Evolutionary conservation across 202 grass and related monocot genomes (phyloP).

Genomic region (Cymbopogon flexuosus): DNA sequence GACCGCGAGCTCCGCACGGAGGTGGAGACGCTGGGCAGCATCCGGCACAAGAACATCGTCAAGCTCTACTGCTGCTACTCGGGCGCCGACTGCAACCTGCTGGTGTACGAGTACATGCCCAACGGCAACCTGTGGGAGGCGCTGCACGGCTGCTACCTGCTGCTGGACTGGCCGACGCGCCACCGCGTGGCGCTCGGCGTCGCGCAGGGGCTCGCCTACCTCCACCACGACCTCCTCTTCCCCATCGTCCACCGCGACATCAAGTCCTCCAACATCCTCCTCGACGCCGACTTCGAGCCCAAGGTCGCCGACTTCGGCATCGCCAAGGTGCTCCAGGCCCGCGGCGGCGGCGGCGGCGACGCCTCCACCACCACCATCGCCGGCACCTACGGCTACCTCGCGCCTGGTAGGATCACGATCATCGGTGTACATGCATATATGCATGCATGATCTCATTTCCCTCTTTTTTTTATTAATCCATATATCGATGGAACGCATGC

Average conservation of each 20-base stretch:
- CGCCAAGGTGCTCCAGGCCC: constrained; percentile 81
- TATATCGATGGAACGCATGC: neutral
- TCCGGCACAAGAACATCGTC: constrained; percentile 98
- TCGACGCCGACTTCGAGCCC: constrained; percentile 85
- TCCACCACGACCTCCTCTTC: constrained; percentile 81
- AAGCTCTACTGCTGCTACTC: constrained; percentile 99
- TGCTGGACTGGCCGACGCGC: constrained; percentile 72
- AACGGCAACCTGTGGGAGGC: constrained; percentile 94
- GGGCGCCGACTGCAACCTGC: constrained; percentile 62
- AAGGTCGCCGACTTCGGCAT: constrained; percentile 99
- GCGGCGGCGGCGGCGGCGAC: constrained; percentile 23
- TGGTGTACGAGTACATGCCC: constrained; percentile 97
- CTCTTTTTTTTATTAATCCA: neutral
- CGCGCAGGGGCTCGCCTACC: constrained; percentile 87
- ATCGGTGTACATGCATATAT: neutral
- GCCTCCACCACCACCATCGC: constrained; percentile 68
- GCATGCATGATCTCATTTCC: neutral
- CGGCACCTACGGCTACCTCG: constrained; percentile 87
- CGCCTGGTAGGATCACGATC: constrained; percentile 47
- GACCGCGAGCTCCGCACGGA: constrained; percentile 70
- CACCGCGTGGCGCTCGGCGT: constrained; percentile 74
- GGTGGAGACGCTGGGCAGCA: constrained; percentile 94
- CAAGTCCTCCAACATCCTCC: constrained; percentile 92
- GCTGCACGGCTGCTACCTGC: constrained; percentile 50
- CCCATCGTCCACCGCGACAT: constrained; percentile 91